These are phyloP conservation scores for Elaeagnus macrophylla DNA, from an alignment of 306 rosid species.

Conservation along the genomic window DNA sequence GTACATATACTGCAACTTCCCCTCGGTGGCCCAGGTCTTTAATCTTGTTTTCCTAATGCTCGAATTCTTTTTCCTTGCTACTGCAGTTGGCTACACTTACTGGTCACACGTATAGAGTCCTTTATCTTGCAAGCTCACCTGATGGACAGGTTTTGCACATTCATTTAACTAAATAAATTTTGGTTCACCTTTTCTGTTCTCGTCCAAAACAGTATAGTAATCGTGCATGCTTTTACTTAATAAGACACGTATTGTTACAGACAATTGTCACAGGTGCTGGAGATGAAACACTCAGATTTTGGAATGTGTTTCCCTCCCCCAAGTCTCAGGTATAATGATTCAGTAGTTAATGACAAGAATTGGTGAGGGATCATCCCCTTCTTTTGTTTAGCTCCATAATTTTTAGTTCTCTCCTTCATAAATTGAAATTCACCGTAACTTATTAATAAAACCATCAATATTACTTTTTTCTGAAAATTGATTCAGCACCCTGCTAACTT, in stretches of 20 bases:
- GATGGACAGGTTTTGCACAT: constrained; percentile 77
- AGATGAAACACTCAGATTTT: constrained; percentile 94
- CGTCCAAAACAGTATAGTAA: background rate
- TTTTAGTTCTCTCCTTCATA: background rate
- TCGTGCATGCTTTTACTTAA: constrained; percentile 10
- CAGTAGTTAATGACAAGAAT: constrained; percentile 2
- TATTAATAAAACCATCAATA: constrained; percentile 3
- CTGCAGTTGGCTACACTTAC: constrained; percentile 87
- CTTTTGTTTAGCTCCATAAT: background rate
- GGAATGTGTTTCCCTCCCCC: constrained; percentile 96
- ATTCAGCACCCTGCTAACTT: too few relatives aligned
- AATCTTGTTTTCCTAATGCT: constrained; percentile 1
- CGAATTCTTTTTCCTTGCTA: constrained; percentile 12
- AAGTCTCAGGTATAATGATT: constrained; percentile 78
- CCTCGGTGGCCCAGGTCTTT: background rate
- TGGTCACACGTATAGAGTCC: constrained; percentile 89
- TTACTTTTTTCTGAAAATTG: constrained; percentile 1
- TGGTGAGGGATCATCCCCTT: background rate
- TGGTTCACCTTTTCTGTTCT: background rate
- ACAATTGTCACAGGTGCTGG: constrained; percentile 99
- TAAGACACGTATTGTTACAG: constrained; percentile 38
- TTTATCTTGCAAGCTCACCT: constrained; percentile 93
- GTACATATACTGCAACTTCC: constrained; percentile 22
- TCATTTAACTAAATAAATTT: constrained; percentile 3
- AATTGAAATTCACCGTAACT: background rate